These are phyloP conservation scores for Echinochloa phyllopogon DNA, from an alignment of 176 grass and related monocot genomes.

Conservation along the genomic window DNA sequence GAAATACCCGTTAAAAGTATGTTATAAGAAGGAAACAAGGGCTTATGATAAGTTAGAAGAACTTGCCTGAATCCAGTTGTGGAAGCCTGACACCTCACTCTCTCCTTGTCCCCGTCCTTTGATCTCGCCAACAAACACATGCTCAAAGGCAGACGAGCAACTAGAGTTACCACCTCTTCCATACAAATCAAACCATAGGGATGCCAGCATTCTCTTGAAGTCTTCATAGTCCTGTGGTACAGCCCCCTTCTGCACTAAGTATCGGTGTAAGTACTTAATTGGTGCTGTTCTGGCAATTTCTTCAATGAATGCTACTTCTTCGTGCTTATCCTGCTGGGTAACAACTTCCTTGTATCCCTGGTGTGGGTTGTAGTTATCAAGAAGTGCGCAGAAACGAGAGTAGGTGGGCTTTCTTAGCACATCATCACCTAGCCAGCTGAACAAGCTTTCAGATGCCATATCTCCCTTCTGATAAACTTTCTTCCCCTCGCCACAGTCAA, in stretches of 20 bases:
- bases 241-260: slow-evolving; percentile 73
- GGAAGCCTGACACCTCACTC: slow-evolving; percentile 88
- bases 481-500: slow-evolving; percentile 83
- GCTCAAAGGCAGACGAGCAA: slow-evolving; percentile 92
- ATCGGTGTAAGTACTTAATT: slow-evolving; percentile 81
- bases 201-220: slow-evolving; percentile 78
- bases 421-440: slow-evolving; percentile 69
- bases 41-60: slow-evolving; percentile 9
- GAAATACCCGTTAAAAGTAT: slow-evolving; percentile 24
- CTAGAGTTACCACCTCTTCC: slow-evolving; percentile 74
- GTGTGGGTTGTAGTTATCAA: slow-evolving; percentile 94
- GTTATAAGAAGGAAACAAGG: slow-evolving; percentile 5
- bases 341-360: slow-evolving; percentile 85
- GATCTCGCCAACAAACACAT: slow-evolving; percentile 98
- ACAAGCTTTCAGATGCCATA: slow-evolving; percentile 73
- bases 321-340: slow-evolving; percentile 86
- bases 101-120: slow-evolving; percentile 62
- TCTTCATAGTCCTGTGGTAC: slow-evolving; percentile 60
- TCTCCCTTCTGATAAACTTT: slow-evolving; percentile 91
- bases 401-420: slow-evolving; percentile 69
- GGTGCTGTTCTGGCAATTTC: slow-evolving; percentile 88
- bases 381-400: slow-evolving; percentile 83
- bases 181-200: slow-evolving; percentile 89
- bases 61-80: slow-evolving; percentile 99
- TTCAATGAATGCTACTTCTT: slow-evolving; percentile 91